Base-by-base conservation (phyloP, 129 eudicot genomes). In the Helianthus tuberosus region DNA sequence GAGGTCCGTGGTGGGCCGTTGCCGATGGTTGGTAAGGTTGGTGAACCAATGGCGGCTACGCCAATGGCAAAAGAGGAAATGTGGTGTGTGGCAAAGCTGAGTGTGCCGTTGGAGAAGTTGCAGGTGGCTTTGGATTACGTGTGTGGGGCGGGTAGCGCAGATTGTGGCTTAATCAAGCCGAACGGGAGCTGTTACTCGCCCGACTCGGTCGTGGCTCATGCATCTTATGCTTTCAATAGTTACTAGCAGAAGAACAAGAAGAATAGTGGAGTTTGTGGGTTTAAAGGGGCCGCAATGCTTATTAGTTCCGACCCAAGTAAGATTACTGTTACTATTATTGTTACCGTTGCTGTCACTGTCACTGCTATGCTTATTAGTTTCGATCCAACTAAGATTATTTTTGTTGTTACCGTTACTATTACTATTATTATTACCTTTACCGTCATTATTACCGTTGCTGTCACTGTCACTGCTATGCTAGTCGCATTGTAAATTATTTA, bases 51-150 rank as follows among this genome's bases (percentile, higher is more conserved):
- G 53, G 88, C 69, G n/a, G 60, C 35, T n/a, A 78, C 91, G 0
- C 93, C 81, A 17, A 53, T 53, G 60, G 80, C 62, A 41, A 15
- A 63, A 32, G 79, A 72, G 58, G 71, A 81, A 63, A 13, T 85
- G 62, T 95, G 99, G 99, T 95, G 99, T 64, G 99, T 95, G 72
- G 97, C 99, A 4, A 95, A 95, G 86, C 99, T 97, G n/a, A 91
- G 86, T 75, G 97, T 95, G 65, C 99, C 99, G 6, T 76, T 89
- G 4, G 96, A 91, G 62, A 85, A 93, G 66, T 58, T 95, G 86
- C 99, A 95, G 69, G 91, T 55, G 79, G 97, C 96, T n/a, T 29
- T 95, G 83, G 96, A 95, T 71, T 95, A 77, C 20, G 99, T 96
- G 2, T 95, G 99, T 69, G 97, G 96, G 3, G 90, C 85, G 23